A percentile compares a stretch with the other conserved stretches of the same genome.
phyloP scores from a whole-genome alignment of 2,329 filamentous ascomycete species.

The Exophiala oligosperma region DNA sequence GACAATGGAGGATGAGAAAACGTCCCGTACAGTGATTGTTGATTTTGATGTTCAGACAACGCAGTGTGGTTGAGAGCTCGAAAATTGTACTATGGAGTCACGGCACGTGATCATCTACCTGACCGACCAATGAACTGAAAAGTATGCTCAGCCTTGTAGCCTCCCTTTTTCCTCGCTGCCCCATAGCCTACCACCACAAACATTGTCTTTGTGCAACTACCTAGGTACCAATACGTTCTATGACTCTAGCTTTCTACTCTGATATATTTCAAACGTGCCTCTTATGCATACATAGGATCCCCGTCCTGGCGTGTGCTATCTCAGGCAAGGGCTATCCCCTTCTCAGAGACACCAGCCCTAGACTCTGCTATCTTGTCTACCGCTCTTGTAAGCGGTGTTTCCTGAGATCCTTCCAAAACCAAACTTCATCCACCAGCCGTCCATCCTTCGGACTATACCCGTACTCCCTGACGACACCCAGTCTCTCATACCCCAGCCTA shows the following conservation, averaged over 20 bases:
- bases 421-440: slow-evolving; percentile 42
- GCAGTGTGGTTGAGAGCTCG: background rate
- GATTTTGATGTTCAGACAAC: background rate
- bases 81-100: background rate
- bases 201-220: too few relatives aligned
- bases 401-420: slow-evolving; percentile 30
- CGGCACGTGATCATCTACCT: background rate
- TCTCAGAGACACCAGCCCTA: too few relatives aligned
- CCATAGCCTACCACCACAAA: too few relatives aligned
- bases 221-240: too few relatives aligned
- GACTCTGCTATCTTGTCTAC: background rate
- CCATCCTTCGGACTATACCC: slow-evolving; percentile 53
- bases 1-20: background rate
- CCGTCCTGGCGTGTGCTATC: too few relatives aligned
- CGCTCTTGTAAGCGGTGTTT: background rate
- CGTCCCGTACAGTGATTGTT: background rate
- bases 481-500: slow-evolving; percentile 57
- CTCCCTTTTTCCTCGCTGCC: background rate
- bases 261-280: too few relatives aligned
- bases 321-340: too few relatives aligned
- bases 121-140: background rate
- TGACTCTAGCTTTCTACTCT: too few relatives aligned
- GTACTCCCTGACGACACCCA: slow-evolving; percentile 58
- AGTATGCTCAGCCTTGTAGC: background rate
- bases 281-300: too few relatives aligned